A percentile compares a stretch with the other conserved stretches of the same genome.
phyloP scores from a whole-genome alignment of 495 filamentous ascomycete genomes.

The Xylaria acuta region DNA sequence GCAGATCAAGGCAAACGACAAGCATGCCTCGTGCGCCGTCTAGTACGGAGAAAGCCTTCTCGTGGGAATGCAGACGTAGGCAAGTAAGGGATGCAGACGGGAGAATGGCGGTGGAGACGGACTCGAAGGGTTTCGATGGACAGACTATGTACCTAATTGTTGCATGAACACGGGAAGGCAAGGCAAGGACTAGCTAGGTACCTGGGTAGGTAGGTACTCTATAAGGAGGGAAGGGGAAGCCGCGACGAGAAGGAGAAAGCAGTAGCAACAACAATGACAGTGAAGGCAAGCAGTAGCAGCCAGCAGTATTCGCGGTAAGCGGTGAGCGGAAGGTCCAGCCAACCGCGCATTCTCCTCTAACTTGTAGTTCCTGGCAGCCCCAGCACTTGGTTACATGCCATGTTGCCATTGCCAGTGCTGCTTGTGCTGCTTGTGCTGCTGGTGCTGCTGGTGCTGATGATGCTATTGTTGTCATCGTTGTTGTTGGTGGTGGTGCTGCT shows the following conservation, averaged over 20 bases:
- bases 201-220: neutral
- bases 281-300: neutral
- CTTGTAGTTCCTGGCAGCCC: neutral
- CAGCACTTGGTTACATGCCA: neutral
- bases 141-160: neutral
- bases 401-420: neutral
- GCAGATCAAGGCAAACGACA: conserved; percentile 7
- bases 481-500: no score
- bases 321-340: neutral
- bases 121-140: neutral
- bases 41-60: neutral
- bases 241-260: neutral
- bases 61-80: neutral
- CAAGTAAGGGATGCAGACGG: neutral
- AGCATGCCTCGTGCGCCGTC: neutral
- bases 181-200: neutral
- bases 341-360: neutral
- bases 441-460: neutral
- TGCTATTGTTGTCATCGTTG: neutral
- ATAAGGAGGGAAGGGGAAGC: neutral
- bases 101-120: neutral
- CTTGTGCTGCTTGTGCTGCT: neutral
- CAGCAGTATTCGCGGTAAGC: neutral
- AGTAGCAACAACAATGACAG: neutral
- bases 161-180: neutral